phyloP scores from a whole-genome alignment of 768 basidiomycete genomes.

The Suillus sp. region DNA sequence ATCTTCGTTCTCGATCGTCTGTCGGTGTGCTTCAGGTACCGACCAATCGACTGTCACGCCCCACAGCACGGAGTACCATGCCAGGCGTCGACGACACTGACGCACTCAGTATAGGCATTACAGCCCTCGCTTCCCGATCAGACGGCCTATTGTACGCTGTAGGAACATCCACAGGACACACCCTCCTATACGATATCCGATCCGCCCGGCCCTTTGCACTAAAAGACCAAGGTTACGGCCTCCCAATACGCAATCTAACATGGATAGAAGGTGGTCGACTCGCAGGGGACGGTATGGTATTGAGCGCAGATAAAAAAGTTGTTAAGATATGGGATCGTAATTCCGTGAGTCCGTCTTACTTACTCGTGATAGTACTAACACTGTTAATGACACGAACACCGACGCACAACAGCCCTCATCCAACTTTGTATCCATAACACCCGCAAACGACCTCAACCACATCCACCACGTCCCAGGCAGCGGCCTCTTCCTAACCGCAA shows the following conservation, averaged over 20 bases:
- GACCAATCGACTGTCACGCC: slow-evolving; percentile 48
- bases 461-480: slow-evolving; percentile 88
- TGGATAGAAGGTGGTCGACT: slow-evolving; percentile 90
- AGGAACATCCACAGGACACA: slow-evolving; percentile 94
- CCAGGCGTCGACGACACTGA: slow-evolving; percentile 39
- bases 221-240: slow-evolving; percentile 97
- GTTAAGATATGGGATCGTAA: slow-evolving; percentile 96
- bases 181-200: slow-evolving; percentile 92
- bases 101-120: slow-evolving; percentile 57
- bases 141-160: slow-evolving; percentile 95
- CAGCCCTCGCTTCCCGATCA: slow-evolving; percentile 78
- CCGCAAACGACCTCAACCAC: slow-evolving; percentile 86
- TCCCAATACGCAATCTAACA: slow-evolving; percentile 78
- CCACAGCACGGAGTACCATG: slow-evolving; percentile 34
- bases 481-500: slow-evolving; percentile 88
- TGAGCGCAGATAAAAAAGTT: slow-evolving; percentile 95
- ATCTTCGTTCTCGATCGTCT: slow-evolving; percentile 77
- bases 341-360: slow-evolving; percentile 49
- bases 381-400: slow-evolving; percentile 18
- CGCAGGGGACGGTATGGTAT: slow-evolving; percentile 85
- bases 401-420: slow-evolving; percentile 57
- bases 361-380: slow-evolving; percentile 12
- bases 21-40: slow-evolving; percentile 75
- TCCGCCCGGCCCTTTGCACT: slow-evolving; percentile 78
- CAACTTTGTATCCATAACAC: slow-evolving; percentile 93